Conservation (phyloP, 164 flowering plant genomes). For the grape (Vitis vinifera) region ASM3070453v1 NC_081811.1:23909501-23910000, state of each 20-base stretch:
- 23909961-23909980: background rate
- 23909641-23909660: slow-evolving; percentile 23
- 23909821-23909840: too few species aligned
- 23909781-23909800: too few species aligned
- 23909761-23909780: background rate
- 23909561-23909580: background rate
- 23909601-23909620: slow-evolving; percentile 27
- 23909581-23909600: too few species aligned
- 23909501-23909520: slow-evolving; percentile 13
- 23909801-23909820: too few species aligned
- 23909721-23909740: slow-evolving; percentile 35
- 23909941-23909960: slow-evolving; percentile 23
- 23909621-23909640: slow-evolving; percentile 22
- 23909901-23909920: slow-evolving; percentile 42
- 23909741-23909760: slow-evolving; percentile 3
- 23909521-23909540: background rate
- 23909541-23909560: too few species aligned
- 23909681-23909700: slow-evolving; percentile 41
- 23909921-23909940: slow-evolving; percentile 47
- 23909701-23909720: slow-evolving; percentile 31
- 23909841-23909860: slow-evolving; percentile 14
- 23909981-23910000: too few species aligned
- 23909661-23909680: slow-evolving; percentile 46
- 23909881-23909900: slow-evolving; percentile 47
- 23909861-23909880: slow-evolving; percentile 53